Evolutionary conservation across 2,329 filamentous ascomycete genomes (phyloP), one percentile per base, ranked within the genome.

Genomic region (Xylaria sp.): DNA sequence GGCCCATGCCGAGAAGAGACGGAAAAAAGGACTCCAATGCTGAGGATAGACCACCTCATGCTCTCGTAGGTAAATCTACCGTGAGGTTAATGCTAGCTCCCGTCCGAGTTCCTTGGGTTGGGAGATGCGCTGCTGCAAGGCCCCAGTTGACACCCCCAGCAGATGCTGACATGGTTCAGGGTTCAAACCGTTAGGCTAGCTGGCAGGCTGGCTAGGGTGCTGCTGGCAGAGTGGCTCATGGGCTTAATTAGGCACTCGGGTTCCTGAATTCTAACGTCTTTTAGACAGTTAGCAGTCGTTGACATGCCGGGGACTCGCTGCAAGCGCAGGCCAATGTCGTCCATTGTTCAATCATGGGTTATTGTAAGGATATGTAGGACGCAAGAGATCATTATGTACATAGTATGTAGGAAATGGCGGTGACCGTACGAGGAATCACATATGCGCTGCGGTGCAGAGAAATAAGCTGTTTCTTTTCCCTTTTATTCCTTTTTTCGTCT

Each of bases 121-220:
- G 56, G 52, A 41, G 55, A 56, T 55, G 56, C 59, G 54, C 55
- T 56, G 57, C 59, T 59, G 54, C 48, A 48, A 52, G 47, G 29
- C 29, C 29, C 29, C 19, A 43, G 18, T 37, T 21, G 43, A n/a
- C n/a, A 54, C 48, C 59, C 53, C 50, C 39, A 56, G 48, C 49
- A 54, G 50, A 54, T 52, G 55, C 46, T 45, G 44, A 53, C 57
- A 62, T 62, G 57, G 59, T 60, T 60, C 59, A 62, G 57, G 59
- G 59, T 60, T 57, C 47, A 44, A 40, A 43, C 24, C 49, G 39
- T 39, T 51, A 55, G 46, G 55, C 48, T 56, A 57, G 53, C n/a
- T n/a, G n/a, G n/a, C n/a, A 52, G 59, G 59, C 54, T 47, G 51
- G 42, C 54, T 55, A n/a, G n/a, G n/a, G n/a, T n/a, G n/a, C n/a